Percentiles rank a stretch among this genome's conserved stretches.
These are phyloP conservation scores for Xylaria sp. DNA, from an alignment of 2,329 filamentous ascomycete genomes.

Conservation along the genomic window DNA sequence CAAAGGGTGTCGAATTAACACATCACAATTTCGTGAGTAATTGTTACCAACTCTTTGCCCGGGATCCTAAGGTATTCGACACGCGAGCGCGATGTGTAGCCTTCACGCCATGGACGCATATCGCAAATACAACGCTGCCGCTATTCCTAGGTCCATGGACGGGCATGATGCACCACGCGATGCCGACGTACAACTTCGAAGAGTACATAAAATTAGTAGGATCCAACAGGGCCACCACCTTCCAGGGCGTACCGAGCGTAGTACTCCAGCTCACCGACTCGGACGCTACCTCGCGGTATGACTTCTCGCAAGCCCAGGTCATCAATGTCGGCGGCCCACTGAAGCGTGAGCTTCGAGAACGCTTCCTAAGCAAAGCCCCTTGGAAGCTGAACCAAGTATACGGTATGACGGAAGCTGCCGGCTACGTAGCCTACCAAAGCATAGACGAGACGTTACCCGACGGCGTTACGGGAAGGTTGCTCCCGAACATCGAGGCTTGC, in stretches of 20 bases:
- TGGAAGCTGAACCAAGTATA: conserved; percentile 56
- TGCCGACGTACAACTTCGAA: conserved; percentile 54
- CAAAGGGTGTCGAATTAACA: conserved; percentile 46
- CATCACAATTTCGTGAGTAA: conserved; percentile 47
- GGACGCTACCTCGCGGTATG: conserved; percentile 50
- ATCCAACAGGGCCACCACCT: conserved; percentile 51
- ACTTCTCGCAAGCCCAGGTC: conserved; percentile 52
- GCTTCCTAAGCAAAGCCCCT: conserved; percentile 47
- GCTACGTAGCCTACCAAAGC: conserved; percentile 55
- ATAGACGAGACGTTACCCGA: conserved; percentile 48
- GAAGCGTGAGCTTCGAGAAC: conserved; percentile 50
- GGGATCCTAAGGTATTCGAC: conserved; percentile 52
- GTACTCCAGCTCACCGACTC: conserved; percentile 52
- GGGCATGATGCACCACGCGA: conserved; percentile 57
- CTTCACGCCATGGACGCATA: conserved; percentile 58
- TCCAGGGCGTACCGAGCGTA: conserved; percentile 55
- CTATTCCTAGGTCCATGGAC: conserved; percentile 57
- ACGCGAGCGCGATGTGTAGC: conserved; percentile 51
- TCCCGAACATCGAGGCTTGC: conserved; percentile 54
- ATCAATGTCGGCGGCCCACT: conserved; percentile 54
- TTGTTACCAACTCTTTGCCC: conserved; percentile 51
- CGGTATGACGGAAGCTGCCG: conserved; percentile 58
- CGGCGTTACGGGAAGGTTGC: conserved; percentile 51
- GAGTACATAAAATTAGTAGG: conserved; percentile 50
- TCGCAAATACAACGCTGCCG: conserved; percentile 57